phyloP scores from a whole-genome alignment of 108 stramenopile species.

The Nannochloropsis oceanica region DNA sequence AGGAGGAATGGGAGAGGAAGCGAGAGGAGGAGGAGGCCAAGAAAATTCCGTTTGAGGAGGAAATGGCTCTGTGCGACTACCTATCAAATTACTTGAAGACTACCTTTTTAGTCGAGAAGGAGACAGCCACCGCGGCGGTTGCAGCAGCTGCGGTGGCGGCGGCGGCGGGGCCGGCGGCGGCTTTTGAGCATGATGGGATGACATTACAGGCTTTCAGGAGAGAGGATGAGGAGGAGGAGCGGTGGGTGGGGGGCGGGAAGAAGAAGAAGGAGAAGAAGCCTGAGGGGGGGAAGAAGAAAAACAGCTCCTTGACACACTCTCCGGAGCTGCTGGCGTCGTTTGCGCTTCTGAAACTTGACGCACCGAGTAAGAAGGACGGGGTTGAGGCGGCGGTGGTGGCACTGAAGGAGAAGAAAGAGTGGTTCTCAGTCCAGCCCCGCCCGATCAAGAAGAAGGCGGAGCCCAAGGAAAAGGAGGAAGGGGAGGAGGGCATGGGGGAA shows the following conservation, averaged over 20 bases:
- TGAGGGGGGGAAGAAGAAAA: neutral
- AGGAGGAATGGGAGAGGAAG: conserved; percentile 42
- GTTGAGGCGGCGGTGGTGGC: conserved; percentile 65
- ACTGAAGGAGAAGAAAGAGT: conserved; percentile 68
- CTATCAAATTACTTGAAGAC: conserved; percentile 64
- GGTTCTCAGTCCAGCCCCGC: conserved; percentile 77
- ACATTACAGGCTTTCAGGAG: conserved; percentile 27
- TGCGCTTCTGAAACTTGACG: neutral
- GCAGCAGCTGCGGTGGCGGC: neutral
- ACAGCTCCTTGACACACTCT: neutral
- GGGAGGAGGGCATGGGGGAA: neutral
- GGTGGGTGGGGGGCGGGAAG: conserved; percentile 18
- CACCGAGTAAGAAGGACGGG: neutral
- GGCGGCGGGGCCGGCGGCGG: conserved; percentile 7
- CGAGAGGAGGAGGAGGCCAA: conserved; percentile 80
- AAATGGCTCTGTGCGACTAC: conserved; percentile 84
- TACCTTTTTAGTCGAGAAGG: conserved; percentile 4
- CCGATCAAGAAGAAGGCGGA: conserved; percentile 22
- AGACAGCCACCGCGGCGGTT: neutral
- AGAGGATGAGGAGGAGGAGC: conserved; percentile 29
- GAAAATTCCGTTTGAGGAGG: conserved; percentile 88
- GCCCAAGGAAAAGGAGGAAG: neutral
- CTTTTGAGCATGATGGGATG: conserved; percentile 23
- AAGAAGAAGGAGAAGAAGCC: conserved; percentile 5
- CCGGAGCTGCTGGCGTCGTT: neutral